Evolutionary conservation across 768 basidiomycete species (phyloP), one percentile per base, ranked within the genome.

Genomic region (Rhodotorula paludigena): DNA sequence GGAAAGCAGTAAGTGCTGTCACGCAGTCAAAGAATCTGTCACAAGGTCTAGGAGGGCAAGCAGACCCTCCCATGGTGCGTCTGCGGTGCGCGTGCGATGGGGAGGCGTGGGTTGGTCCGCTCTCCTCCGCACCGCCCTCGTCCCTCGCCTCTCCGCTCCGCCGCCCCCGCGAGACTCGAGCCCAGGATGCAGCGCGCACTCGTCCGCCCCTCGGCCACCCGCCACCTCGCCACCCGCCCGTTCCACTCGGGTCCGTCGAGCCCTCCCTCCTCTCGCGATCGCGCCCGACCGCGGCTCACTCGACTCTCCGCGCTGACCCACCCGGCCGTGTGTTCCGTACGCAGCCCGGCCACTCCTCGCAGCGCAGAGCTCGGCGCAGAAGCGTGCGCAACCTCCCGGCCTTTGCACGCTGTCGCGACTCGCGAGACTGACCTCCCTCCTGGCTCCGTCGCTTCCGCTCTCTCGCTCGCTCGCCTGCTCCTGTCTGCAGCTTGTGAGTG

Each of bases 281-380:
- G 23, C 30, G 18, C 41, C 55, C 28, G 47, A 20, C 53, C 32
- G 55, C 39, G 45, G 54, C 59, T 44, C 58, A 15, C 30, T 32
- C 49, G 4, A 9, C 33, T 15, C 60, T 28, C 15, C 15, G 2
- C 23, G 21, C 54, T 28, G 25, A 39, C 38, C 2, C 36, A 11
- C 12, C 14, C n/a, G 8, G n/a, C 14, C 54, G 1, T 5, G 9
- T 9, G 25, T 14, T 11, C 15, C 28, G 10, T 20, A 25, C 32
- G 3, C 48, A 68, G 67, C 52, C 21, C 67, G 67, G 35, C 67
- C 67, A 63, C 23, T 51, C 6, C 45, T 39, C 16, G 67, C 55
- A 9, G 67, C 67, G 1, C 28, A 68, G 18, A 41, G 36, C 21
- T 30, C 61, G 1, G 67, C 67, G 1, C 61, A 61, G 11, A 41